Base-by-base conservation (phyloP, 2,329 filamentous ascomycete species). In the Penicillium rolfsii region DNA sequence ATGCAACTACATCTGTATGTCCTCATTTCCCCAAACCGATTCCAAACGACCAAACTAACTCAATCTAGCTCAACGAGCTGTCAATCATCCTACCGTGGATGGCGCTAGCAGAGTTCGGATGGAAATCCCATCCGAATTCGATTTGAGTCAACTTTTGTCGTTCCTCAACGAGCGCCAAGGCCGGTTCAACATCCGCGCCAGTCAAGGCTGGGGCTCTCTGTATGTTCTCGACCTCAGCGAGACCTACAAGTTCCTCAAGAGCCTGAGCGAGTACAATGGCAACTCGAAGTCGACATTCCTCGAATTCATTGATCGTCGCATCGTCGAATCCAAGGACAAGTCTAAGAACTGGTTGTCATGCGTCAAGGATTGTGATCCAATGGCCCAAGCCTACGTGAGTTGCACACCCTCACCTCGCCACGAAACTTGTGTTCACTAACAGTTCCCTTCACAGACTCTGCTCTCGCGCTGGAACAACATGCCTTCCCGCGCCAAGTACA, bases 391-490 rank as follows among this genome's bases (percentile, higher is more conserved):
- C 52, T 77, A 79, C 40, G 77, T 79, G 67, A 73, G 77, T 74
- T 16, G n/a, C 9, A n/a, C 6, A 28, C 53, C n/a, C 46, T 49
- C 2, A 28, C 33, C 3, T 22, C 14, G 12, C 26, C 14, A 24
- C 4, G 56, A 3, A 45, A 19, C 5, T 6, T 6, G 33, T 19
- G 5, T 14, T 14, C 24, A 52, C 41, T 40, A 19, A 38, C 14
- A 57, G 58, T 16, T 16, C 14, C 3, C 26, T 30, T n/a, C 12
- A 43, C 53, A 80, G 78, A 69, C 76, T 38, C 67, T 80, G 5
- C 75, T 80, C 16, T 79, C 77, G 8, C 73, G 72, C 57, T 77
- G 78, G 74, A 79, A 79, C 64, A 80, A 79, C 63, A 81, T 81
- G 79, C 78, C 79, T 7, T 80, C 78, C 57, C 77, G 78, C 22